phyloP scores from a whole-genome alignment of 225 moss, liverwort and hornwort species.

The Anthoceros angustus region DNA sequence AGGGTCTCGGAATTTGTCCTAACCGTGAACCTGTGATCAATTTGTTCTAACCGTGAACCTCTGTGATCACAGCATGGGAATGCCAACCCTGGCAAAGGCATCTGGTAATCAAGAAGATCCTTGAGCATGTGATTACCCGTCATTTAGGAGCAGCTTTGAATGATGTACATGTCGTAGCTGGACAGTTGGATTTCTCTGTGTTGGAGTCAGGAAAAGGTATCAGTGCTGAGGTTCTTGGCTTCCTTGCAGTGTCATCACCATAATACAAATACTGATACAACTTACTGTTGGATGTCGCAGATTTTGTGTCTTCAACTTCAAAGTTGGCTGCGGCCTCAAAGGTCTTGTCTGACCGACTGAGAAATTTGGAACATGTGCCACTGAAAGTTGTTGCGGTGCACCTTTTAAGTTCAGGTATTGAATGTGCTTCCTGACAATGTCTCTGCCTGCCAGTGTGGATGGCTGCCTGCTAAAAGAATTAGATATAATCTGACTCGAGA shows the following conservation, averaged over 20 bases:
- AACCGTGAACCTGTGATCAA: too few species aligned
- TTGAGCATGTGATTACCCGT: conserved; percentile 50
- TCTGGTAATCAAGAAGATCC: conserved; percentile 49
- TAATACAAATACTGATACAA: not conserved
- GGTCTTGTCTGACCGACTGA: conserved; percentile 43
- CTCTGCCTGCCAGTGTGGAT: not conserved
- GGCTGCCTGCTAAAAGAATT: conserved; percentile 3
- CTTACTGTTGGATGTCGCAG: conserved; percentile 17
- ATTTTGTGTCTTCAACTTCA: conserved; percentile 39
- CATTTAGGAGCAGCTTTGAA: conserved; percentile 36
- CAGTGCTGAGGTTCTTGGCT: not conserved
- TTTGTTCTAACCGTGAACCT: not conserved
- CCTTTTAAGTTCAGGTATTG: conserved; percentile 61
- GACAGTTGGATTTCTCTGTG: conserved; percentile 78
- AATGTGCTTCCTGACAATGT: not conserved
- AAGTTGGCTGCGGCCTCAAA: conserved; percentile 57
- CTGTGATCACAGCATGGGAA: conserved; percentile 56
- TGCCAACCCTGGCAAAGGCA: conserved; percentile 78
- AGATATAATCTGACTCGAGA: conserved; percentile 10
- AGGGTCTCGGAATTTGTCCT: not conserved
- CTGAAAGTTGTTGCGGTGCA: conserved; percentile 74
- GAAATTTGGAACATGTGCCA: conserved; percentile 60
- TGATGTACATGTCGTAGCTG: conserved; percentile 47
- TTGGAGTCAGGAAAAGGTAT: conserved; percentile 59
- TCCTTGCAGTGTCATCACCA: not conserved